Percentiles rank a stretch among this genome's conserved stretches.
Evolutionary conservation across 2,329 filamentous ascomycete genomes (phyloP).

Genomic region (Cyphellophora europaea): DNA sequence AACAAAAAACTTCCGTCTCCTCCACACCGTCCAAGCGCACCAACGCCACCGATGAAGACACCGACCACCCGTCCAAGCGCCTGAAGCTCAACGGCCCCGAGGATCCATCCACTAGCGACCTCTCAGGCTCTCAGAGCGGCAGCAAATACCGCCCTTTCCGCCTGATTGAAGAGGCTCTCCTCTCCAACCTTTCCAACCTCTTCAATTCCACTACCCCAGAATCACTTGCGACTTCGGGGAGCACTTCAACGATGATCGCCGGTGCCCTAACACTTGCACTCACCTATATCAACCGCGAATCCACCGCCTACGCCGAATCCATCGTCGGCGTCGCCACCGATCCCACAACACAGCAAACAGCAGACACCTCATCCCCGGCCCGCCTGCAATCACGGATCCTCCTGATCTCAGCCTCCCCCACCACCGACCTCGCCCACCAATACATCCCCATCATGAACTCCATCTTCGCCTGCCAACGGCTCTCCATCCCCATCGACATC

Average conservation of each 20-base stretch:
- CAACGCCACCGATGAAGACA: constrained; percentile 16
- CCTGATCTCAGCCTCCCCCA: constrained; percentile 81
- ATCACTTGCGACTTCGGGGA: constrained; percentile 18
- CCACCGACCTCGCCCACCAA: constrained; percentile 74
- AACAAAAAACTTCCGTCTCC: constrained; percentile 5
- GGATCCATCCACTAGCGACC: constrained; percentile 16
- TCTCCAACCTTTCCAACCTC: constrained; percentile 63
- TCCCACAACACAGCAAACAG: constrained; percentile 18
- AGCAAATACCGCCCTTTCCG: constrained; percentile 95
- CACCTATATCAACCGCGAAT: constrained; percentile 78
- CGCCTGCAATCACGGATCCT: constrained; percentile 72
- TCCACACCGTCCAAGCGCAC: constrained; percentile 23
- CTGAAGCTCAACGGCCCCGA: constrained; percentile 13
- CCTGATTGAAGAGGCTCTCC: constrained; percentile 71
- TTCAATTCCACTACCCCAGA: constrained; percentile 57
- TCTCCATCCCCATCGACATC: constrained; percentile 84
- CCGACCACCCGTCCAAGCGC: constrained; percentile 14
- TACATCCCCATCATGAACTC: constrained; percentile 99
- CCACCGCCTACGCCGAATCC: constrained; percentile 53
- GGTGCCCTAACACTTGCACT: constrained; percentile 86
- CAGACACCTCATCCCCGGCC: constrained; percentile 21
- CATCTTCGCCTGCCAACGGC: constrained; percentile 87
- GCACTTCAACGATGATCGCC: constrained; percentile 76
- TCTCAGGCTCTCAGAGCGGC: constrained; percentile 37
- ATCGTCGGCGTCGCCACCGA: constrained; percentile 36